A percentile compares a stretch with the other conserved stretches of the same genome.
Conservation (phyloP, 1,139 yeast genomes). For the Yamadazyma taylorii region DNA sequence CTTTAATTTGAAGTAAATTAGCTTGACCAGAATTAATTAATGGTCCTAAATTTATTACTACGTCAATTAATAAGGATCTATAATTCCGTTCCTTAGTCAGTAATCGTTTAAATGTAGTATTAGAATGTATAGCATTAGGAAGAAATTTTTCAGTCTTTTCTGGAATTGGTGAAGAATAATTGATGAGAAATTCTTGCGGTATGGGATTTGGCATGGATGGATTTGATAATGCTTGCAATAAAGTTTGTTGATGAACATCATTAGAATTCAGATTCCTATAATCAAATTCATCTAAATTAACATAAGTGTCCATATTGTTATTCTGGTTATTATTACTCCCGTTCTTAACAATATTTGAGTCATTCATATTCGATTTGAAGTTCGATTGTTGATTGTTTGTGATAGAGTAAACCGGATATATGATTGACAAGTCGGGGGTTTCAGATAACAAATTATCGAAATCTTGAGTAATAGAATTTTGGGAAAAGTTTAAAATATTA, state of each 20-base stretch:
- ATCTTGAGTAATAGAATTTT: constrained; percentile 25
- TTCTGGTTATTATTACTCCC: neutral
- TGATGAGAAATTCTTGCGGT: constrained; percentile 14
- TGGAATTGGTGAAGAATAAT: constrained; percentile 7
- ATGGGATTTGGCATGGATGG: constrained; percentile 11
- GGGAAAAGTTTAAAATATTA: constrained; percentile 19
- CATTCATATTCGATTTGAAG: constrained; percentile 1
- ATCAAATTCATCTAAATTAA: constrained; percentile 3
- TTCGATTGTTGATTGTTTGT: constrained; percentile 11
- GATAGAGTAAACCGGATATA: constrained; percentile 41
- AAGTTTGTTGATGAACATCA: constrained; percentile 11
- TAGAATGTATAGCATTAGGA: constrained; percentile 20
- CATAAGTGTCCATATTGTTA: constrained; percentile 3
- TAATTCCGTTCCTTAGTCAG: constrained; percentile 19
- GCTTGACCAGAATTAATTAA: constrained; percentile 29
- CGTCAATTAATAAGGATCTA: constrained; percentile 13
- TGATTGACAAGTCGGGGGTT: constrained; percentile 26
- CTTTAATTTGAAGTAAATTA: constrained; percentile 29
- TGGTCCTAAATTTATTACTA: constrained; percentile 20
- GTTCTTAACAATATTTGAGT: neutral
- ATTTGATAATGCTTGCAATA: constrained; percentile 14
- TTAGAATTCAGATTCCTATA: constrained; percentile 1
- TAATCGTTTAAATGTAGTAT: constrained; percentile 16
- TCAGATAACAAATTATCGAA: constrained; percentile 29
- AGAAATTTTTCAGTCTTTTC: constrained; percentile 13